phyloP scores from a whole-genome alignment of 1,139 yeast genomes.

The Geotrichum klebahnii region DNA sequence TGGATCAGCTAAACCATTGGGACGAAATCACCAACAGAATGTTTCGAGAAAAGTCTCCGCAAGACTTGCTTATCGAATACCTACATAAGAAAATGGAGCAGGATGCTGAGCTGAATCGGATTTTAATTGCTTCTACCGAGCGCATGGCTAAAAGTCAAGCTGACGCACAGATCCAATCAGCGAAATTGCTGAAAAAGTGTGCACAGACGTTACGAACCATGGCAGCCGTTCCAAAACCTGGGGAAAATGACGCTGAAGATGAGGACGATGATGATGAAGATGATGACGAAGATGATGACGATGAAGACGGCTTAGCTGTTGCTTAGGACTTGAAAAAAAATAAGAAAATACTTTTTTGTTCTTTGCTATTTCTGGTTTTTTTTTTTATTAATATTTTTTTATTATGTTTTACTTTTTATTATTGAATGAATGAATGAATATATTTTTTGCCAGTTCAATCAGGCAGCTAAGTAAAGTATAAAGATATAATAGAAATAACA shows the following conservation, averaged over 20 bases:
- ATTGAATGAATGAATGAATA: too few species aligned
- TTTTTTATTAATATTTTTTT: too few species aligned
- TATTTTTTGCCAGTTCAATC: too few species aligned
- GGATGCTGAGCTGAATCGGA: slow-evolving; percentile 17
- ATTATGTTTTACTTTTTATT: too few species aligned
- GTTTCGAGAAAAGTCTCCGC: slow-evolving; percentile 18
- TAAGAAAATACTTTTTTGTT: too few species aligned
- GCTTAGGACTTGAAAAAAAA: too few species aligned
- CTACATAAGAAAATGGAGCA: slow-evolving; percentile 18
- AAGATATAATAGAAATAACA: too few species aligned
- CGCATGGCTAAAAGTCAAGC: slow-evolving; percentile 17
- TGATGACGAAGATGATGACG: slow-evolving; percentile 10
- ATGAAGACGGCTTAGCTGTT: slow-evolving; percentile 40
- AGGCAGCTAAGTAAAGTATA: too few species aligned
- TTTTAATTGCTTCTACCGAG: slow-evolving; percentile 17
- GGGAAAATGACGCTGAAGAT: neutral
- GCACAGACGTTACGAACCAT: slow-evolving; percentile 6
- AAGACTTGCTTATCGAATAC: slow-evolving; percentile 17
- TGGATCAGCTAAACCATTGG: slow-evolving; percentile 17
- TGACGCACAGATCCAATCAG: slow-evolving; percentile 19
- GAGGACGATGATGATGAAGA: slow-evolving; percentile 13
- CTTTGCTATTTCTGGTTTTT: too few species aligned
- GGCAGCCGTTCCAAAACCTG: neutral
- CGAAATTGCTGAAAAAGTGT: slow-evolving; percentile 11
- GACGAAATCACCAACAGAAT: slow-evolving; percentile 12